phyloP scores from a whole-genome alignment of 2,329 filamentous ascomycete genomes.

The Aspergillus ochraceus region DNA sequence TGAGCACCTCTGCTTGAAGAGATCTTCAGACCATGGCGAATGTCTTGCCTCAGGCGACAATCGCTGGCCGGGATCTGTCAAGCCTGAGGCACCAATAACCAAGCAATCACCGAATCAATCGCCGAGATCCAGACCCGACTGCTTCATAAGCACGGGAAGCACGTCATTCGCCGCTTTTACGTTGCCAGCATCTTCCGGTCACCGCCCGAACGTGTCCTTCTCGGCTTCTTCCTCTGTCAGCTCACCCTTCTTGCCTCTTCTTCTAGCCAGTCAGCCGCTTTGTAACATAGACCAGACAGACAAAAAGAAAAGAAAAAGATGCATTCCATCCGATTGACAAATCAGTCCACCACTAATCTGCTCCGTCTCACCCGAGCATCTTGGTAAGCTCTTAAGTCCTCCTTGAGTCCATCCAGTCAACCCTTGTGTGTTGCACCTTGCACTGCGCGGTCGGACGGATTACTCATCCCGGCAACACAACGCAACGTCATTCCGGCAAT shows the following conservation, averaged over 20 bases:
- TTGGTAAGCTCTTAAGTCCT: constrained; percentile 17
- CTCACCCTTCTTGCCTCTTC: constrained; percentile 8
- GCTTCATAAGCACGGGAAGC: constrained; percentile 35
- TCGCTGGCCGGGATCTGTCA: too few relatives aligned
- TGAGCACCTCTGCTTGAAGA: too few relatives aligned
- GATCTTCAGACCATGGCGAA: too few relatives aligned
- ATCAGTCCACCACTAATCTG: constrained; percentile 8
- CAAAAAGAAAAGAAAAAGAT: constrained; percentile 2
- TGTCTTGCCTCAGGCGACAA: too few relatives aligned
- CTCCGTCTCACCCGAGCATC: constrained; percentile 9
- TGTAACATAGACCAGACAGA: not conserved
- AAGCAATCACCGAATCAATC: not conserved
- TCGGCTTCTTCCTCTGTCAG: not conserved
- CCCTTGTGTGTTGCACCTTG: constrained; percentile 5
- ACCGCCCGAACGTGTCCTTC: not conserved
- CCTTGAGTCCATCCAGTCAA: not conserved
- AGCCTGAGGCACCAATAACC: constrained; percentile 10
- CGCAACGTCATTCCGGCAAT: constrained; percentile 28
- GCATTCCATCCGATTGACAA: constrained; percentile 15
- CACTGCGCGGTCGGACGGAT: constrained; percentile 9
- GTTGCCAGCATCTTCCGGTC: not conserved
- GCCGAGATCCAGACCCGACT: constrained; percentile 23
- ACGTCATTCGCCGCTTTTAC: constrained; percentile 29
- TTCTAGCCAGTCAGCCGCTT: not conserved
- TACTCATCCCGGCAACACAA: constrained; percentile 25